Conservation (phyloP, 352 stramenopile species). For the Aphanomyces stellatus region DNA sequence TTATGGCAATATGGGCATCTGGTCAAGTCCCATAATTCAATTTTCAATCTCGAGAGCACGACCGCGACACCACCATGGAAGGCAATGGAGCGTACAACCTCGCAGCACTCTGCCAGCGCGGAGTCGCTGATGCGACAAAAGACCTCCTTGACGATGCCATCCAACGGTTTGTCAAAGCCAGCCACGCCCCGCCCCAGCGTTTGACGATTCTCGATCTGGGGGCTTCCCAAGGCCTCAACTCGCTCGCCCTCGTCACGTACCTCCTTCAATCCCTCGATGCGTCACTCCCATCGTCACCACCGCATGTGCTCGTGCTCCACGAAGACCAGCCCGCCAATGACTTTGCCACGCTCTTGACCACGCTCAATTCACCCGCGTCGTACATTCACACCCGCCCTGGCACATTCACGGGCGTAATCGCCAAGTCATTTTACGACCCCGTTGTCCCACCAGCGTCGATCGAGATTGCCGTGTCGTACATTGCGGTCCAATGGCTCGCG, state of each 20-base stretch:
- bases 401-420: neutral
- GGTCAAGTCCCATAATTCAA: too few relatives aligned
- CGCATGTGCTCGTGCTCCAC: neutral
- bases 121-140: neutral
- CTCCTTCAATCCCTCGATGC: neutral
- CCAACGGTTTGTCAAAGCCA: neutral
- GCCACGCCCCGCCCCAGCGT: too few relatives aligned
- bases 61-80: too few relatives aligned
- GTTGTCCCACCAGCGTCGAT: neutral
- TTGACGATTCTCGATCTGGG: neutral
- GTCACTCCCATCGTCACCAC: neutral
- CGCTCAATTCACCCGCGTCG: neutral
- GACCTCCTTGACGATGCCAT: neutral
- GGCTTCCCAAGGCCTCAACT: neutral
- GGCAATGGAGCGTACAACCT: constrained; percentile 12
- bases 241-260: neutral
- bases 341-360: neutral
- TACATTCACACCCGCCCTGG: neutral
- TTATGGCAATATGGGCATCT: too few relatives aligned
- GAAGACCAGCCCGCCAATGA: neutral
- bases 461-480: neutral
- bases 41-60: too few relatives aligned
- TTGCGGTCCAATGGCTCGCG: neutral
- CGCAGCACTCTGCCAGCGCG: neutral
- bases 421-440: neutral